Percentiles rank a stretch among this genome's conserved stretches.
These are phyloP conservation scores for Maudiozyma bulderi DNA, from an alignment of 805 yeast genomes.

Conservation along the genomic window DNA sequence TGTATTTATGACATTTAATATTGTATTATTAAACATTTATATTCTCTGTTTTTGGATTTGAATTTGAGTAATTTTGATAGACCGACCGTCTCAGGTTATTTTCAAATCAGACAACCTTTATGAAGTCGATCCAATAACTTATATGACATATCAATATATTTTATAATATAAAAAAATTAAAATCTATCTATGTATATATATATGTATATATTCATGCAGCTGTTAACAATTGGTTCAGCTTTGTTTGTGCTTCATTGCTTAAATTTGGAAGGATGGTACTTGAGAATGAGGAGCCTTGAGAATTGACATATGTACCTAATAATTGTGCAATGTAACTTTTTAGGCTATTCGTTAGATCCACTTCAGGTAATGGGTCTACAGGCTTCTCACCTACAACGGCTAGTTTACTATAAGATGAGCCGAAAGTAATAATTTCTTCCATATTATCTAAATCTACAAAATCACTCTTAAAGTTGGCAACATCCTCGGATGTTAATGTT, in stretches of 20 bases:
- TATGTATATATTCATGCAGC: not conserved
- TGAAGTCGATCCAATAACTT: not conserved
- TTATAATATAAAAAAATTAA: not conserved
- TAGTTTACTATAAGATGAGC: conserved; percentile 72
- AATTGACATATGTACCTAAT: conserved; percentile 17
- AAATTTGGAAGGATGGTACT: conserved; percentile 21
- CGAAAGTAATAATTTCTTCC: conserved; percentile 74
- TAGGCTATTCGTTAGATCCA: conserved; percentile 29
- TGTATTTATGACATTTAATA: not conserved
- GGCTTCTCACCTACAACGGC: conserved; percentile 50
- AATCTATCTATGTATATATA: not conserved
- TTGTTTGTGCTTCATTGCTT: conserved; percentile 17
- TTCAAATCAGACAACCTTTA: too few species aligned
- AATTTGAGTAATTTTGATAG: too few species aligned
- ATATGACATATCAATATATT: not conserved
- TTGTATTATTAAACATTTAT: not conserved
- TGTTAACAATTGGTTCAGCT: conserved; percentile 18
- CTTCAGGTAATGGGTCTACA: conserved; percentile 59
- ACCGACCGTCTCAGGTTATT: too few species aligned
- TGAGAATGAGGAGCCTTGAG: conserved; percentile 11
- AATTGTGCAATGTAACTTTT: conserved; percentile 14
- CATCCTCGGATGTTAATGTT: conserved; percentile 31
- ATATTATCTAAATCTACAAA: conserved; percentile 37
- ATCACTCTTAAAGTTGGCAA: conserved; percentile 30
- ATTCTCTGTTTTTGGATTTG: not conserved